Conservation (phyloP, 2,329 filamentous ascomycete species). For the Scleromitrula shiraiana region DNA sequence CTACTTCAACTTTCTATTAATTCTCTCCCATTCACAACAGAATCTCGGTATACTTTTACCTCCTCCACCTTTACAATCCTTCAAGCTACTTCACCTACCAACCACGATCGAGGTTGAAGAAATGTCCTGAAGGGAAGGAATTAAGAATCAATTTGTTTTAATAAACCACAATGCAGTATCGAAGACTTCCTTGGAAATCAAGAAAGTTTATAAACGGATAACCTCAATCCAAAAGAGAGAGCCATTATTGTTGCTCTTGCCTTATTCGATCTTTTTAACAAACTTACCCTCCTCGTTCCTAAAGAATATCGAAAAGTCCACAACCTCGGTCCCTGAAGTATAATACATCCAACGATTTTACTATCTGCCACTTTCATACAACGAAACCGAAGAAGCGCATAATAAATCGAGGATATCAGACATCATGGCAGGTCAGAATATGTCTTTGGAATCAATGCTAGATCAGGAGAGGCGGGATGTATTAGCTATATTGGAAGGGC, state of each 20-base stretch:
- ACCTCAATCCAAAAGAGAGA: conserved; percentile 12
- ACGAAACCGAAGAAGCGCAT: not conserved
- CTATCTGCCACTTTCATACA: not conserved
- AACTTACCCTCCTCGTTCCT: not conserved
- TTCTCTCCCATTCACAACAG: not conserved
- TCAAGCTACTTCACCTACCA: conserved; percentile 15
- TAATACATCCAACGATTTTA: not conserved
- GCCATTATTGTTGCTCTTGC: conserved; percentile 13
- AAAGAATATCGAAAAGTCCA: no score
- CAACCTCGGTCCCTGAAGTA: not conserved
- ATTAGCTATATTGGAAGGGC: conserved; percentile 53
- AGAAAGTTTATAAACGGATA: conserved; percentile 30
- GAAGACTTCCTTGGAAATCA: conserved; percentile 22
- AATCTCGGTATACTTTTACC: no score
- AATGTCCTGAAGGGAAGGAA: conserved; percentile 23
- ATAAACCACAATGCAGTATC: conserved; percentile 29
- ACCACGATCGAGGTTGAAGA: conserved; percentile 21
- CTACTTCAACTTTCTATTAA: no score
- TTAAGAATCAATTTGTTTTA: conserved; percentile 8
- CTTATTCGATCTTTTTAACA: conserved; percentile 8
- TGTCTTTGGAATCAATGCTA: conserved; percentile 70
- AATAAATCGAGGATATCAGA: not conserved
- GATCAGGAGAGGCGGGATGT: conserved; percentile 73
- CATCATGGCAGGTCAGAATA: conserved; percentile 34
- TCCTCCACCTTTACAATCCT: conserved; percentile 8